These are phyloP conservation scores for Diaporthe australafricana DNA, from an alignment of 2,329 filamentous ascomycete species.

Conservation along the genomic window DNA sequence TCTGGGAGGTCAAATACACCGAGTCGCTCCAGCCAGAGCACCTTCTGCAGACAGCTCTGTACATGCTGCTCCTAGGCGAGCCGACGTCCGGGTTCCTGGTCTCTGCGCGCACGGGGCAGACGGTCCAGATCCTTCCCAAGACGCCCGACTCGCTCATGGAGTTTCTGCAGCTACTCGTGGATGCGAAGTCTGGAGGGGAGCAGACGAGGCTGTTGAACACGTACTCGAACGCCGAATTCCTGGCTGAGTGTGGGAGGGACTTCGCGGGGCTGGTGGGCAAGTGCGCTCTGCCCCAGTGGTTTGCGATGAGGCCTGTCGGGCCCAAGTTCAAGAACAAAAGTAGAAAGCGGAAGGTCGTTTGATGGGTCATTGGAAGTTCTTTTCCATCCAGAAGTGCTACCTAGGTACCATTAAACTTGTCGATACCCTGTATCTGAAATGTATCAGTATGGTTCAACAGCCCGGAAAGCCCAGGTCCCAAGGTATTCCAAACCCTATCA, in stretches of 20 bases:
- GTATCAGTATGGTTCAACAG: neutral
- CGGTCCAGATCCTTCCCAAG: constrained; percentile 31
- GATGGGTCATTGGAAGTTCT: neutral
- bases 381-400: neutral
- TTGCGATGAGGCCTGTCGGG: constrained; percentile 31
- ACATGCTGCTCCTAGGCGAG: constrained; percentile 30
- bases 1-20: constrained; percentile 35
- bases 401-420: neutral
- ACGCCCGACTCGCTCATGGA: constrained; percentile 16
- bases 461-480: neutral
- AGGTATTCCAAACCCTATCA: neutral
- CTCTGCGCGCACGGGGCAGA: constrained; percentile 33
- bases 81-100: constrained; percentile 25
- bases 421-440: neutral
- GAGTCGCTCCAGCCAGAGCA: constrained; percentile 32
- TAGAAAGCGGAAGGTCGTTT: neutral
- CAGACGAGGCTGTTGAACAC: constrained; percentile 34
- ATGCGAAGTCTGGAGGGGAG: constrained; percentile 34
- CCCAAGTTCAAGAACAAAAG: constrained; percentile 12
- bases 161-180: constrained; percentile 32
- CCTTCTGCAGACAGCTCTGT: constrained; percentile 31
- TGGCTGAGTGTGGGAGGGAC: constrained; percentile 26
- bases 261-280: constrained; percentile 21
- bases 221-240: constrained; percentile 34
- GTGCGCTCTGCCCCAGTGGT: constrained; percentile 31